phyloP scores from a whole-genome alignment of 305 asterid species.

The Fraxinus sp. region DNA sequence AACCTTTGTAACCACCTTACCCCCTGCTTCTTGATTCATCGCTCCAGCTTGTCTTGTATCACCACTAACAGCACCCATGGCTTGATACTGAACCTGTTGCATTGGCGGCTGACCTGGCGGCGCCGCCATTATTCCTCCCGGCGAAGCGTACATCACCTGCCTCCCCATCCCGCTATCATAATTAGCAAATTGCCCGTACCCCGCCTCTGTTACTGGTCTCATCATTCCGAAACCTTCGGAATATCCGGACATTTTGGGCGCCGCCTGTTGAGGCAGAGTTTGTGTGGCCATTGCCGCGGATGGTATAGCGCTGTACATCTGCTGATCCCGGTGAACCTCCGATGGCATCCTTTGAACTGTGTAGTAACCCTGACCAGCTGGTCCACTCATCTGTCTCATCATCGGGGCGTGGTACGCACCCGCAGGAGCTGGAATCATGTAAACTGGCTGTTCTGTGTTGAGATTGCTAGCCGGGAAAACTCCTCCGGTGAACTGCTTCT shows the following conservation, averaged over 20 bases:
- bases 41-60: conserved; percentile 40
- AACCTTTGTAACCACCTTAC: conserved; percentile 45
- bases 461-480: conserved; percentile 40
- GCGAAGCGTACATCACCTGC: conserved; percentile 61
- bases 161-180: conserved; percentile 71
- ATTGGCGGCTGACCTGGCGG: conserved; percentile 25
- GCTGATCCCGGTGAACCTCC: conserved; percentile 48
- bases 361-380: conserved; percentile 62
- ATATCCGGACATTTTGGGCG: conserved; percentile 44
- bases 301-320: conserved; percentile 37
- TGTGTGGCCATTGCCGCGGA: conserved; percentile 51
- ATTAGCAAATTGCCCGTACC: conserved; percentile 60
- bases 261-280: conserved; percentile 40
- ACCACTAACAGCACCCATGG: conserved; percentile 30
- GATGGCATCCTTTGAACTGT: conserved; percentile 55
- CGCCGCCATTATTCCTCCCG: conserved; percentile 48
- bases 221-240: conserved; percentile 64
- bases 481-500: conserved; percentile 54
- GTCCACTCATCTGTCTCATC: conserved; percentile 50
- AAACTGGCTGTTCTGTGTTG: conserved; percentile 59
- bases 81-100: conserved; percentile 43
- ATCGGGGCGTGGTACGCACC: conserved; percentile 54
- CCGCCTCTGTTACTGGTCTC: conserved; percentile 51
- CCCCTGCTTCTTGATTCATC: conserved; percentile 28
- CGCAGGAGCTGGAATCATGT: conserved; percentile 52